Conservation (phyloP, 176 grass and related monocot genomes). For the Eragrostis nindensis region DNA sequence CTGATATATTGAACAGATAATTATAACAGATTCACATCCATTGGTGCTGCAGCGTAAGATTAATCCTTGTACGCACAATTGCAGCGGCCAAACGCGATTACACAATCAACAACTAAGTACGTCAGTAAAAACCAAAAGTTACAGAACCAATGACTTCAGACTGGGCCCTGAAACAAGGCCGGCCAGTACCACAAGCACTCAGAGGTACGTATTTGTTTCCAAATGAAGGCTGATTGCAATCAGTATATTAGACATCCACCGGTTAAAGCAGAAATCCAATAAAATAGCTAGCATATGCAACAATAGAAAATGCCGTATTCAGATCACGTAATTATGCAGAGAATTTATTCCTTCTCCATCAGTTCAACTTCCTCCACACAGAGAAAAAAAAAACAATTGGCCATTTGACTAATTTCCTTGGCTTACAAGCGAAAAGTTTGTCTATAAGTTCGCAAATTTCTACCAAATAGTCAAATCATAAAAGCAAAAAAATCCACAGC, state of each 20-base stretch:
- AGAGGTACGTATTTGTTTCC: not conserved
- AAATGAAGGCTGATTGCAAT: not conserved
- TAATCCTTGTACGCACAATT: not conserved
- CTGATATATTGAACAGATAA: not conserved
- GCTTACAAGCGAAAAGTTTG: not conserved
- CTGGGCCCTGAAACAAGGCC: not conserved
- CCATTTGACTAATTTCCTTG: not conserved
- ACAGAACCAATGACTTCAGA: not conserved
- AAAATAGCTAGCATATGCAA: not conserved
- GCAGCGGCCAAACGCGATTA: not conserved
- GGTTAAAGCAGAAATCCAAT: not conserved
- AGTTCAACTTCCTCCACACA: not conserved
- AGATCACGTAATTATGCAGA: not conserved
- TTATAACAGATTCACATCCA: not conserved
- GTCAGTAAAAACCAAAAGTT: not conserved
- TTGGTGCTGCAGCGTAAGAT: not conserved
- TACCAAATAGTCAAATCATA: not conserved
- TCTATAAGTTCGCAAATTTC: not conserved
- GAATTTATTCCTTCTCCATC: not conserved
- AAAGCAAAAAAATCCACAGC: not conserved
- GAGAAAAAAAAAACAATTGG: not conserved
- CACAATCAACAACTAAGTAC: not conserved
- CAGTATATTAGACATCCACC: not conserved
- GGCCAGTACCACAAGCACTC: not conserved
- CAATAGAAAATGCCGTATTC: not conserved